Base-by-base conservation (phyloP, 495 filamentous ascomycete genomes). In the Clohesyomyces aquaticus region DNA sequence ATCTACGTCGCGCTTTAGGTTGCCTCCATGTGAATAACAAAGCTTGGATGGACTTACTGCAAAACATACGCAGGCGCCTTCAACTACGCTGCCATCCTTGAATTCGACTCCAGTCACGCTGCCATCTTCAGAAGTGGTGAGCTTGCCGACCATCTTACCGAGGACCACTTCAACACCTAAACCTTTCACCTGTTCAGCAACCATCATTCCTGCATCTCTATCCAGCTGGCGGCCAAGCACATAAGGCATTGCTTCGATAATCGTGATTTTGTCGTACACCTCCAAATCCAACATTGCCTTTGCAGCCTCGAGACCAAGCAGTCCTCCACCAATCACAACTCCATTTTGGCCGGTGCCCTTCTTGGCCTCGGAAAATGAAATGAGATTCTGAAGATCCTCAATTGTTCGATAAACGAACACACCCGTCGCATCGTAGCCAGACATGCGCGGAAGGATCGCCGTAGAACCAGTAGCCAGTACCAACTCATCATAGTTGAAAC, bases 391-490 rank as follows among this genome's bases (percentile, higher is more conserved):
- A 6, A 97, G 77, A 72, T 97, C 93, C 1, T 86, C 83, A 57
- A 96, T 91, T 0, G 90, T 96, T n/a, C 93, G 82, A 74, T 97
- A 96, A 18, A 96, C 91, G 68, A 96, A 97, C 23, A 96, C 88
- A 8, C 93, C 93, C n/a, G 83, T 82, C 35, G 91, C 90, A 73
- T 93, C 87, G 68, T 95, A 80, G 57, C 91, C 91, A 0, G 93
- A 91, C 0, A 89, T 96, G 55, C 79, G 79, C 0, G 93, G 93
- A 3, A 96, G 83, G 27, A 94, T 79, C 35, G 93, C 91, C 76
- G 95, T 88, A 27, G 93, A 96, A 51, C 93, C 93, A 1, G 93
- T 97, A 23, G 93, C 91, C 9, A 97, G 83, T 18, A 97, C 87
- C 1, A 96, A 86, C 55, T 91, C 82, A 74, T 97, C 91, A 74